Evolutionary conservation across 179 eudicot genomes (phyloP).

Genomic region (Drosera spatulata): DNA sequence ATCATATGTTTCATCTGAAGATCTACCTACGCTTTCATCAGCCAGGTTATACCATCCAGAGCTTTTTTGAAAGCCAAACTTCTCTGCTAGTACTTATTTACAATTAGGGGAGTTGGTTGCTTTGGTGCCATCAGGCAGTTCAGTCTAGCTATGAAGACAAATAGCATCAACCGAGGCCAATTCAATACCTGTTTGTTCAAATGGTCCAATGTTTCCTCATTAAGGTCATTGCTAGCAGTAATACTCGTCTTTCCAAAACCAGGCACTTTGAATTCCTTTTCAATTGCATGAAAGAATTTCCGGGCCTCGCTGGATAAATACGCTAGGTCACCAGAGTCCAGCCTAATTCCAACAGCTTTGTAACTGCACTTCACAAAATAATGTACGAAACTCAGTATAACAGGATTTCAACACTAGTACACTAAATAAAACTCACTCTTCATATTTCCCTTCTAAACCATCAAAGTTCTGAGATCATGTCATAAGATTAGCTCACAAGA

Average conservation of each 20-base stretch:
- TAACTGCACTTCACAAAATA: constrained; percentile 39
- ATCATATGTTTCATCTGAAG: too few relatives aligned
- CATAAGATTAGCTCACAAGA: too few relatives aligned
- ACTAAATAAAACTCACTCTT: too few relatives aligned
- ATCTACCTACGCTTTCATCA: too few relatives aligned
- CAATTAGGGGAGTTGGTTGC: neutral
- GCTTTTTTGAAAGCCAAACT: too few relatives aligned
- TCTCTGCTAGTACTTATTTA: too few relatives aligned
- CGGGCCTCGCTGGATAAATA: constrained; percentile 85
- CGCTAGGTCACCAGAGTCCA: constrained; percentile 98
- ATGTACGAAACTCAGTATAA: neutral
- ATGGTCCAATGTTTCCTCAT: constrained; percentile 95
- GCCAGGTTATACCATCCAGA: too few relatives aligned
- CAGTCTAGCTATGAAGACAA: neutral
- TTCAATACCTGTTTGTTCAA: constrained; percentile 78
- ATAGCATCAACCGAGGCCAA: neutral
- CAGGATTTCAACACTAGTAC: too few relatives aligned
- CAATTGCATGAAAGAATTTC: constrained; percentile 62
- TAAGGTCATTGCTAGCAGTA: constrained; percentile 95
- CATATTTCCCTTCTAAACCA: too few relatives aligned
- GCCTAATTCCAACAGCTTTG: constrained; percentile 77
- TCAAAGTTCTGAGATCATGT: too few relatives aligned
- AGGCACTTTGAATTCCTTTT: constrained; percentile 64
- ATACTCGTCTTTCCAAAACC: constrained; percentile 70
- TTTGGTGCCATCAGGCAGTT: neutral